phyloP scores from a whole-genome alignment of 2,329 filamentous ascomycete genomes.

The Microdochium paspali region DNA sequence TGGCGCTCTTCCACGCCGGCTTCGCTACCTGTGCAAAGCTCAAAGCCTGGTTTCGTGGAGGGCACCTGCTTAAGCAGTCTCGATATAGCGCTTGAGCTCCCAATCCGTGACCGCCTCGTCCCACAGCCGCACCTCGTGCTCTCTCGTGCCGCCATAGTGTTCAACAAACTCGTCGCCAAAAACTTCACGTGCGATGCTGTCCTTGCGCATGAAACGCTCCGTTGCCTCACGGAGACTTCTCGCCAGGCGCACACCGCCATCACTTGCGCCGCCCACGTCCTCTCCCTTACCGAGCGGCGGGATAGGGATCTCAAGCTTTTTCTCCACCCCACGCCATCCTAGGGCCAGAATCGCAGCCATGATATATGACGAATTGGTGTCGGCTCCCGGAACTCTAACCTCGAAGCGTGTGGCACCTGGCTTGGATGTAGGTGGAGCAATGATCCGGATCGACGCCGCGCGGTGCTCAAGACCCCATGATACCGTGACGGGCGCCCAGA shows the following conservation, averaged over 20 bases:
- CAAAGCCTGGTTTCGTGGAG: too few relatives aligned
- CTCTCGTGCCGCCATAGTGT: slow-evolving; percentile 83
- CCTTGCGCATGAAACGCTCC: slow-evolving; percentile 63
- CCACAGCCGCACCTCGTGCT: slow-evolving; percentile 85
- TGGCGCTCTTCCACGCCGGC: too few relatives aligned
- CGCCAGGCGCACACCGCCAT: slow-evolving; percentile 69
- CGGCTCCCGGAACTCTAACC: slow-evolving; percentile 86
- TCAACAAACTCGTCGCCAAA: slow-evolving; percentile 95
- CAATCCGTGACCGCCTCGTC: slow-evolving; percentile 97
- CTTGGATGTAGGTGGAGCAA: slow-evolving; percentile 78
- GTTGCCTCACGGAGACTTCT: slow-evolving; percentile 82
- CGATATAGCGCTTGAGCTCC: slow-evolving; percentile 72
- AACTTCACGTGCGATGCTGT: slow-evolving; percentile 84
- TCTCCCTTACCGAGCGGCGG: slow-evolving; percentile 80
- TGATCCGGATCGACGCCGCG: slow-evolving; percentile 81
- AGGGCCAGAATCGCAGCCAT: slow-evolving; percentile 79
- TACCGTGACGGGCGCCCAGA: slow-evolving; percentile 96
- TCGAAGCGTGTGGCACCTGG: slow-evolving; percentile 85
- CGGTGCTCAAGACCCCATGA: slow-evolving; percentile 96
- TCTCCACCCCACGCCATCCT: slow-evolving; percentile 86
- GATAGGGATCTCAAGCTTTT: slow-evolving; percentile 75
- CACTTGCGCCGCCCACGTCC: slow-evolving; percentile 62
- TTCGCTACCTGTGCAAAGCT: too few relatives aligned
- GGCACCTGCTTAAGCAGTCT: slow-evolving; percentile 46
- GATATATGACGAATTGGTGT: slow-evolving; percentile 82